Evolutionary conservation across 2,329 filamentous ascomycete genomes (phyloP), one percentile per base, ranked within the genome.

Genomic region (Phialocephala subalpina): DNA sequence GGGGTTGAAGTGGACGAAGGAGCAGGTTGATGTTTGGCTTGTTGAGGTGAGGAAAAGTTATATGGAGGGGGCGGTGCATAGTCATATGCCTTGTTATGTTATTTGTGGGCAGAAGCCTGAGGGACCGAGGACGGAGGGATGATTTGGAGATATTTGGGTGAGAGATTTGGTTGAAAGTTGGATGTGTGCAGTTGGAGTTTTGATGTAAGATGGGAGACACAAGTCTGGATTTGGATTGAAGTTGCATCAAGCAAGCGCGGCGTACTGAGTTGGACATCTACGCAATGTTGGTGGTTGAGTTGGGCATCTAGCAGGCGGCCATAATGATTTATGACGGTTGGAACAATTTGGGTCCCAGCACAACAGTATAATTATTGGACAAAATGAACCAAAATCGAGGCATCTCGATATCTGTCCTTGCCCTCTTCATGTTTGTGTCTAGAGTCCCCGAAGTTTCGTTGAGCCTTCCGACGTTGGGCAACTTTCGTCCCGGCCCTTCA

Each of bases 81-180:
- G 78, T 81, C 86, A 85, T 68, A 87, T 87, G 85, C 84, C 84
- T 9, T 78, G 86, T 69, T 81, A 86, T 72, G 80, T 87, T 60
- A 78, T 86, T 14, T 86, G 84, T 69, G 85, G 81, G 18, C 85
- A 87, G 74, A 86, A 82, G 73, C 83, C 85, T 16, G 64, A 62
- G 22, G 52, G 29, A n/a, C 42, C 33, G 29, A 22, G 25, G n/a
- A 27, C 36, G 20, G 36, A 59, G 12, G 16, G 25, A 29, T 53
- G 22, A 22, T 49, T 2, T n/a, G 4, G 14, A 42, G 14, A 18
- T 9, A 22, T 9, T 12, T 22, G 11, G n/a, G 25, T 22, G 11
- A 25, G 16, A 49, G 25, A 7, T 49, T 25, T 49, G 45, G 45
- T 49, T 22, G 45, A 25, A 49, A 49, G 45, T 18, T 49, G 45